Percentiles rank a stretch among this genome's conserved stretches.
phyloP scores from a whole-genome alignment of 805 yeast species.

The Candida tammaniensis region DNA sequence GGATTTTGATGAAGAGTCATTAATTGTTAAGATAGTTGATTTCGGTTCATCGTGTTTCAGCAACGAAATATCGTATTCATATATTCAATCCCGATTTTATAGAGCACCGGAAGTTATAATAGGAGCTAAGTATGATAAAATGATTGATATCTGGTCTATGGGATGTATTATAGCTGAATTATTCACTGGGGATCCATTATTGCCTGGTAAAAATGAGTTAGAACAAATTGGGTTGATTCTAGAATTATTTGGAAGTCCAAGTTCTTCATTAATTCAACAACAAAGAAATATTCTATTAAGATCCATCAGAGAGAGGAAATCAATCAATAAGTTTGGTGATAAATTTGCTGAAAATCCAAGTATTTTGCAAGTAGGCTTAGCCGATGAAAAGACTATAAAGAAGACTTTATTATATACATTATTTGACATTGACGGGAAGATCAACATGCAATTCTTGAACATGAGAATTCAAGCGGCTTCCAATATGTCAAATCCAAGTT shows the following conservation, averaged over 20 bases:
- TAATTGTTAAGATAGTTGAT: constrained; percentile 69
- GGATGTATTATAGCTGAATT: constrained; percentile 42
- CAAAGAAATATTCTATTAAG: constrained; percentile 36
- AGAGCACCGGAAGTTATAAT: constrained; percentile 76
- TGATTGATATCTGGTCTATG: constrained; percentile 52
- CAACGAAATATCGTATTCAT: constrained; percentile 45
- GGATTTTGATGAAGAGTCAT: constrained; percentile 27
- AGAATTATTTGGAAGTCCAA: constrained; percentile 48
- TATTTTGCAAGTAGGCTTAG: constrained; percentile 6
- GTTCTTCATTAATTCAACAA: constrained; percentile 33
- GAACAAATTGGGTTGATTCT: constrained; percentile 44
- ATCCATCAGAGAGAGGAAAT: constrained; percentile 16
- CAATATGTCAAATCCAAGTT: constrained; percentile 3
- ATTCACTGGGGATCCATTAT: constrained; percentile 36
- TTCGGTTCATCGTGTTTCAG: constrained; percentile 66
- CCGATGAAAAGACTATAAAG: constrained; percentile 31
- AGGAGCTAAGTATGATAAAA: constrained; percentile 58
- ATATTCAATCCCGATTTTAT: constrained; percentile 65
- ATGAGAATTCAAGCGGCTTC: constrained; percentile 12
- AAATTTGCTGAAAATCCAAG: constrained; percentile 1
- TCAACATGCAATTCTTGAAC: constrained; percentile 33
- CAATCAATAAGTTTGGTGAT: constrained; percentile 8
- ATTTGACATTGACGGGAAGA: constrained; percentile 38
- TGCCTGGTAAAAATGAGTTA: constrained; percentile 49
- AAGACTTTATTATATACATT: constrained; percentile 35